phyloP scores from a whole-genome alignment of 176 grass and related monocot species.

The Cymbopogon citratus region DNA sequence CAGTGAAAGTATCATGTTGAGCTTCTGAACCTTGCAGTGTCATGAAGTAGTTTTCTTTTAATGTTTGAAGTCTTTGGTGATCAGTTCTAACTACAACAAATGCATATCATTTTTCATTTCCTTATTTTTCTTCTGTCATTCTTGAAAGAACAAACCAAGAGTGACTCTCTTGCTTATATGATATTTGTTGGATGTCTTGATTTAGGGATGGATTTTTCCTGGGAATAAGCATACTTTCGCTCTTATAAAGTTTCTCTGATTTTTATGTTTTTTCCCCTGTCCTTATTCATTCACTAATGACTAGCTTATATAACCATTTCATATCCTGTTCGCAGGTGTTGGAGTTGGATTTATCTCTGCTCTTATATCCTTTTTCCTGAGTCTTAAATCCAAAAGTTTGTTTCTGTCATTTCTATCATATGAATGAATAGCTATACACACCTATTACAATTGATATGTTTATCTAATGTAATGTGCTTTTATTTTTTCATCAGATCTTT shows the following conservation, averaged over 20 bases:
- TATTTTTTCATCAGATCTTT: neutral
- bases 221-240: neutral
- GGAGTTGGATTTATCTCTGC: constrained; percentile 98
- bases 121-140: neutral
- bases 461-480: neutral
- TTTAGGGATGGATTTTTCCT: neutral
- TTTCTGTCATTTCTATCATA: constrained; percentile 9
- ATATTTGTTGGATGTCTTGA: neutral
- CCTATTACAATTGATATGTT: neutral
- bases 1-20: neutral
- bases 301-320: constrained; percentile 9
- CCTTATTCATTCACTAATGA: neutral
- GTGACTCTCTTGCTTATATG: neutral
- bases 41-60: neutral
- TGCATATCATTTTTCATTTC: neutral
- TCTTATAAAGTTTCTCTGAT: neutral
- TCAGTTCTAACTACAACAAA: neutral
- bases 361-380: constrained; percentile 82
- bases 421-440: neutral
- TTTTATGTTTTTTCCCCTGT: neutral
- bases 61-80: neutral
- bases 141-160: neutral
- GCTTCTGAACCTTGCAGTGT: neutral
- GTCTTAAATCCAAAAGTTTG: neutral
- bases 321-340: constrained; percentile 56